These are phyloP conservation scores for Bipolaris sorokiniana DNA, from an alignment of 2,329 filamentous ascomycete species.

Conservation along the genomic window DNA sequence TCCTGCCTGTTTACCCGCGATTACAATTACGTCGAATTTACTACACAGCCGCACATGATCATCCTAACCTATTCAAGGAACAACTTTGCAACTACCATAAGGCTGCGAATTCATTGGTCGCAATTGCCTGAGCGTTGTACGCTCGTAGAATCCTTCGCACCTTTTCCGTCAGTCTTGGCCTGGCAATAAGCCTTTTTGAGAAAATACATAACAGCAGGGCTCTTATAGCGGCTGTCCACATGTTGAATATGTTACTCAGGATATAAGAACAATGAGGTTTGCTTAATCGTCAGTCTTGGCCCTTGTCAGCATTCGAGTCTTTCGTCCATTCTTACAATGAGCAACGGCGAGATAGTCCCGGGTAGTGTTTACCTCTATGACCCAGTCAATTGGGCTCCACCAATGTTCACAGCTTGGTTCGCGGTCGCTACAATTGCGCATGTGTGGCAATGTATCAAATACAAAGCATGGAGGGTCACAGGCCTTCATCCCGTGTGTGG, in stretches of 20 bases:
- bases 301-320: background rate
- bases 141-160: background rate
- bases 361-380: conserved; percentile 50
- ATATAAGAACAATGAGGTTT: background rate
- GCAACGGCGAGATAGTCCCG: conserved; percentile 10
- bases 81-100: background rate
- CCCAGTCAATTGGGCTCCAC: conserved; percentile 59
- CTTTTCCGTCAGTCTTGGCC: background rate
- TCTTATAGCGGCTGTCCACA: background rate
- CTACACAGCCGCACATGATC: background rate
- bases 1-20: background rate
- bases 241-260: no score
- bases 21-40: background rate
- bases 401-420: conserved; percentile 58
- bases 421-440: conserved; percentile 53
- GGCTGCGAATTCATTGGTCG: background rate
- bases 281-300: background rate
- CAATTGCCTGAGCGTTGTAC: background rate
- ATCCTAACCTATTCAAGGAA: background rate
- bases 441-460: conserved; percentile 60
- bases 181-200: background rate
- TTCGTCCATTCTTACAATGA: background rate
- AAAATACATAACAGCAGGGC: background rate
- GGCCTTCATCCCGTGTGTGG: conserved; percentile 60
- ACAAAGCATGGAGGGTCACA: conserved; percentile 61